Evolutionary conservation across 345 rosid species (phyloP).

Genomic region (Excoecaria cochinchinensis): DNA sequence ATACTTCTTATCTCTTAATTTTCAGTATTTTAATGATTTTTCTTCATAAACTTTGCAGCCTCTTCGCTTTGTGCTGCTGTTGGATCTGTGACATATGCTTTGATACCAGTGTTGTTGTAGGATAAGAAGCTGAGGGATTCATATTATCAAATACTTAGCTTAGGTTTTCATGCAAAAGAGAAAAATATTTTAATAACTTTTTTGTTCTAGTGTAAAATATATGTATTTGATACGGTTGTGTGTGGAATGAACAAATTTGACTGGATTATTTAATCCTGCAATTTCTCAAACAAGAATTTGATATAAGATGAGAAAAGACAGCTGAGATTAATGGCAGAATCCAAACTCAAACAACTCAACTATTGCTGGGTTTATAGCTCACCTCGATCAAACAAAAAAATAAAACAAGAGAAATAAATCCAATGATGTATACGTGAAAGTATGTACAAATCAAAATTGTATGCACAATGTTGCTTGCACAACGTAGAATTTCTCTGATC

Average conservation of each 20-base stretch:
- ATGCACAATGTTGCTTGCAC: constrained; percentile 3
- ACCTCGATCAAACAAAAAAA: background rate
- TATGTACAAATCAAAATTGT: background rate
- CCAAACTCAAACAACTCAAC: too few species aligned
- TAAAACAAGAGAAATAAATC: background rate
- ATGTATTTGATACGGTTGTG: too few species aligned
- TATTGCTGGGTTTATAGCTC: background rate
- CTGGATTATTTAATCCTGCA: too few species aligned
- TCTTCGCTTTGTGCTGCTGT: constrained; percentile 10
- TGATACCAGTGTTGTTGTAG: background rate
- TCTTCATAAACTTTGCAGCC: constrained; percentile 6
- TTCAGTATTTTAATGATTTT: background rate
- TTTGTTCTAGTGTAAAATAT: too few species aligned
- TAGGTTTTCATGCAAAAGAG: background rate
- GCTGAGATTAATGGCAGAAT: too few species aligned
- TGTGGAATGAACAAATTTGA: too few species aligned
- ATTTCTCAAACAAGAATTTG: too few species aligned
- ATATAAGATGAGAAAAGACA: too few species aligned
- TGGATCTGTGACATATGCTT: constrained; percentile 2
- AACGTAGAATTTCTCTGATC: constrained; percentile 10
- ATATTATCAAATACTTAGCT: background rate
- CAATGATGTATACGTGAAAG: background rate
- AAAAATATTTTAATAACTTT: background rate
- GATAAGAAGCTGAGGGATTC: background rate
- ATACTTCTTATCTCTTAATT: background rate